Percentiles rank a stretch among this genome's conserved stretches.
Conservation (phyloP, 495 filamentous ascomycete species). For the Penicillium cinerascens region DNA sequence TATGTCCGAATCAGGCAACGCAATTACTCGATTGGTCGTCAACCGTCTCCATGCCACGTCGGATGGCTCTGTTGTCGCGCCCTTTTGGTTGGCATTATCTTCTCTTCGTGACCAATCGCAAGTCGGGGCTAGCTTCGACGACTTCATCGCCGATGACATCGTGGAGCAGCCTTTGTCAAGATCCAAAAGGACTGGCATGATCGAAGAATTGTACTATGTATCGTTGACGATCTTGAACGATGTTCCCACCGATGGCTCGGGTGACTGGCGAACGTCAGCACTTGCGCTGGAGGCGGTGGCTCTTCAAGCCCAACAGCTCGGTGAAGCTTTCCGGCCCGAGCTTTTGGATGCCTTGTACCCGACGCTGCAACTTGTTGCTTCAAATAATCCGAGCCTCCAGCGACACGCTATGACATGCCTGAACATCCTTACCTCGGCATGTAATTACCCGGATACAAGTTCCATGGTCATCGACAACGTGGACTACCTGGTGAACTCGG, state of each 20-base stretch:
- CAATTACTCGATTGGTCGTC: conserved; percentile 55
- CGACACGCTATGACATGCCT: conserved; percentile 81
- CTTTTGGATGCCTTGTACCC: conserved; percentile 92
- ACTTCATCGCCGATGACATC: conserved; percentile 55
- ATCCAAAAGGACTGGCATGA: conserved; percentile 50
- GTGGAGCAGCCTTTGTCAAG: conserved; percentile 29
- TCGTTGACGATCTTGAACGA: conserved; percentile 62
- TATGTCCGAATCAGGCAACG: conserved; percentile 35
- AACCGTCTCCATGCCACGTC: conserved; percentile 53
- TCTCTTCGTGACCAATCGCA: conserved; percentile 55
- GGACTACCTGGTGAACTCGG: conserved; percentile 93
- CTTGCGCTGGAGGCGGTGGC: conserved; percentile 73
- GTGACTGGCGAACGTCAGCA: conserved; percentile 67
- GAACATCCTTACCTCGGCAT: conserved; percentile 70
- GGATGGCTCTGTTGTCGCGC: conserved; percentile 58
- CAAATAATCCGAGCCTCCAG: conserved; percentile 61
- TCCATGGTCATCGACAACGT: conserved; percentile 87
- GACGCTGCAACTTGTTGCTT: conserved; percentile 79
- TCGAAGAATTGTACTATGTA: conserved; percentile 77
- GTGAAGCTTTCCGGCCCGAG: conserved; percentile 71
- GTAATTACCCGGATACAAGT: conserved; percentile 69
- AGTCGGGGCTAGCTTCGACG: conserved; percentile 53
- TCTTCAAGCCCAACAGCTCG: conserved; percentile 63
- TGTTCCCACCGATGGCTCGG: conserved; percentile 45
- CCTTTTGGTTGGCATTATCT: conserved; percentile 79